A percentile compares a stretch with the other conserved stretches of the same genome.
phyloP scores from a whole-genome alignment of 176 grass and related monocot species.

The Rhynchospora pubera region DNA sequence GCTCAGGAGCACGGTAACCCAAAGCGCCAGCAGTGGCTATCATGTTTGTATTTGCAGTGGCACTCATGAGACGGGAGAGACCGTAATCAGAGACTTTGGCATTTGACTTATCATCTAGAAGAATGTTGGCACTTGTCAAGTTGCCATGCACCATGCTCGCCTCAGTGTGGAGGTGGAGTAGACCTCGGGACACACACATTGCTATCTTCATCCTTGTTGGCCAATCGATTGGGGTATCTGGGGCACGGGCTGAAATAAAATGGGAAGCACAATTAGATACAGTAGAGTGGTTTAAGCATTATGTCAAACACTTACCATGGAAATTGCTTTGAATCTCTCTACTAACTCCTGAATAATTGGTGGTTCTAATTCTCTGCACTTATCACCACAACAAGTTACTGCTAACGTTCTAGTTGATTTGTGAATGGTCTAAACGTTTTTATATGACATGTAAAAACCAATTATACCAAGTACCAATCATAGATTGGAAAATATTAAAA shows the following conservation, averaged over 20 bases:
- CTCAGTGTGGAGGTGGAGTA: constrained; percentile 66
- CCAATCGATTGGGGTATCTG: constrained; percentile 60
- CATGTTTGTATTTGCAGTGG: constrained; percentile 62
- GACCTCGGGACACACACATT: constrained; percentile 47
- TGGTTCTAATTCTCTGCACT: neutral
- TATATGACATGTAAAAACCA: neutral
- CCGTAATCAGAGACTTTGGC: constrained; percentile 70
- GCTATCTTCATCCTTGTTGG: constrained; percentile 72
- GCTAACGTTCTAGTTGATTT: neutral
- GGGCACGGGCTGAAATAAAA: constrained; percentile 45
- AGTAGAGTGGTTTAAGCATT: neutral
- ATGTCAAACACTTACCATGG: neutral
- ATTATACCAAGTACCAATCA: constrained; percentile 13
- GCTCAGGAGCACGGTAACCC: constrained; percentile 86
- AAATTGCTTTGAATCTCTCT: neutral
- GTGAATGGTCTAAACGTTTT: neutral
- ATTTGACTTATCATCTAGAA: constrained; percentile 56
- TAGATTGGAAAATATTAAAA: neutral
- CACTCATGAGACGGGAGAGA: constrained; percentile 79
- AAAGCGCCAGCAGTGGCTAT: constrained; percentile 54
- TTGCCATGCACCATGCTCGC: constrained; percentile 80
- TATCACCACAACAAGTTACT: neutral
- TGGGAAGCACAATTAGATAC: neutral
- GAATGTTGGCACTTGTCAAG: constrained; percentile 79
- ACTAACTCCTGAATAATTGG: neutral